Evolutionary conservation across 2,329 filamentous ascomycete species (phyloP).

Genomic region (Thielaviopsis ethacetica): DNA sequence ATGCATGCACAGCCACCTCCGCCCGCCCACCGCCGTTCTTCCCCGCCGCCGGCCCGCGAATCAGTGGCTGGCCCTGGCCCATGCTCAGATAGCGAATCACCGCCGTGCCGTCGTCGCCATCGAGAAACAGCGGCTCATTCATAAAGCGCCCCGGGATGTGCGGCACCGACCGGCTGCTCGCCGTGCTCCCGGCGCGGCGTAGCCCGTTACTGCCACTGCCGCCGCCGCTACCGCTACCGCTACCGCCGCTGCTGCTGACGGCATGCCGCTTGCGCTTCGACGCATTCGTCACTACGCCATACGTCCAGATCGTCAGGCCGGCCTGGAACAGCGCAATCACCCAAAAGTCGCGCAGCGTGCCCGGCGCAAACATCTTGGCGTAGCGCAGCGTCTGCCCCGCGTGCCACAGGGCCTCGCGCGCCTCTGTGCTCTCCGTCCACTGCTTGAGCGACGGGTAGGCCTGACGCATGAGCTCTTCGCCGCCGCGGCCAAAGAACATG

Average conservation of each 20-base stretch:
- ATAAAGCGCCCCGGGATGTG: conserved; percentile 18
- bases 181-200: neutral
- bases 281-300: conserved; percentile 38
- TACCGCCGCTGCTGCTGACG: conserved; percentile 15
- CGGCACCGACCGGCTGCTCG: conserved; percentile 9
- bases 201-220: conserved; percentile 9
- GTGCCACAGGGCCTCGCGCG: conserved; percentile 47
- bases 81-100: conserved; percentile 40
- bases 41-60: conserved; percentile 21
- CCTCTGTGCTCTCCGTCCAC: conserved; percentile 39
- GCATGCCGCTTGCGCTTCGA: conserved; percentile 21
- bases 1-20: conserved; percentile 18
- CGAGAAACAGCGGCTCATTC: conserved; percentile 33
- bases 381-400: conserved; percentile 50
- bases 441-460: conserved; percentile 41
- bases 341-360: conserved; percentile 46
- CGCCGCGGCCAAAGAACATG: conserved; percentile 50
- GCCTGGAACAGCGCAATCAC: conserved; percentile 55
- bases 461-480: conserved; percentile 45
- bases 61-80: conserved; percentile 36
- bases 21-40: neutral
- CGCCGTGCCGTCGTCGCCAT: conserved; percentile 35
- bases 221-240: neutral
- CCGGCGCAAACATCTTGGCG: conserved; percentile 35
- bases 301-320: conserved; percentile 51